Evolutionary conservation across 2,329 filamentous ascomycete species (phyloP).

Genomic region (Aspergillus thermomutatus): DNA sequence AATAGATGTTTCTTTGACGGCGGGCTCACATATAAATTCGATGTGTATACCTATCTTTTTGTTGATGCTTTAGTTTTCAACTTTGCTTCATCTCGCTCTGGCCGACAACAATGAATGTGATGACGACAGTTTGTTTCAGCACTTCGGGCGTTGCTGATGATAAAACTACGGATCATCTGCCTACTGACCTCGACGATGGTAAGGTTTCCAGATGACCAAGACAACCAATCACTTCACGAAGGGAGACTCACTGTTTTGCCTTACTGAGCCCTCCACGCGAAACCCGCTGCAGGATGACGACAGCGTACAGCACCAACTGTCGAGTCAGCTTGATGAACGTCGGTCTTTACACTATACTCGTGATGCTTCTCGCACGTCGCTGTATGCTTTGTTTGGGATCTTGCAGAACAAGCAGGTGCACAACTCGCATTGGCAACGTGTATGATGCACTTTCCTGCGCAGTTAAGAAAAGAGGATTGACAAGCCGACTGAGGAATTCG

Average conservation of each 20-base stretch:
- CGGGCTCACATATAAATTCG: background rate
- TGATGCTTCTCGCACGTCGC: background rate
- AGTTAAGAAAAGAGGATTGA: background rate
- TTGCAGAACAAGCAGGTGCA: background rate
- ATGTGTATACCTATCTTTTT: background rate
- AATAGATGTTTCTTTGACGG: background rate
- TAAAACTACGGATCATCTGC: background rate
- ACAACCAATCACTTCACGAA: background rate
- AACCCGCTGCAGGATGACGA: background rate
- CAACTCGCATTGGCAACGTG: background rate
- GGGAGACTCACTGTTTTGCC: background rate
- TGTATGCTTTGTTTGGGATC: background rate
- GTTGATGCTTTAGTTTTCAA: background rate
- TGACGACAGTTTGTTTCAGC: background rate
- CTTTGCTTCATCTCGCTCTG: background rate
- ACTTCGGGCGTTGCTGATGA: background rate
- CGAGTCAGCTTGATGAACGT: background rate
- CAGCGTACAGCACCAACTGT: background rate
- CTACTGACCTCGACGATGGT: background rate
- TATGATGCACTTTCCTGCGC: background rate
- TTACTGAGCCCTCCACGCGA: background rate
- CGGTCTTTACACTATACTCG: background rate
- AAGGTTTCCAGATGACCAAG: background rate
- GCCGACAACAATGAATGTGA: background rate
- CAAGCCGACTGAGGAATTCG: background rate